These are phyloP conservation scores for Candida mattraensis DNA, from an alignment of 805 yeast species.

Conservation along the genomic window DNA sequence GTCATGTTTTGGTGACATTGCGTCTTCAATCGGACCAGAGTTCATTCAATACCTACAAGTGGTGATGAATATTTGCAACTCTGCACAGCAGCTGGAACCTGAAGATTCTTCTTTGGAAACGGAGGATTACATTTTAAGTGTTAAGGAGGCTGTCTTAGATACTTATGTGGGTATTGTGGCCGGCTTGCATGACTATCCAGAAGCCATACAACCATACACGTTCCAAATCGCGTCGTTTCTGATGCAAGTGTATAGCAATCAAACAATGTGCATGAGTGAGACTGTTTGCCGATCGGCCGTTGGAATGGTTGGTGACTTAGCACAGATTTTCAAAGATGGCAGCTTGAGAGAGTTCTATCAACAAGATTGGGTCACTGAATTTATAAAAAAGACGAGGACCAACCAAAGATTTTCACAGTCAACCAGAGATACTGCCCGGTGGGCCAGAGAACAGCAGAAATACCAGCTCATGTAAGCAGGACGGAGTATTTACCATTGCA, in stretches of 20 bases:
- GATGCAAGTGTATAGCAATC: conserved; percentile 56
- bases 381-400: conserved; percentile 71
- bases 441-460: conserved; percentile 91
- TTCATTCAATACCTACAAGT: conserved; percentile 76
- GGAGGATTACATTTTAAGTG: conserved; percentile 66
- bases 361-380: conserved; percentile 77
- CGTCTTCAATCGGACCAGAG: conserved; percentile 77
- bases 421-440: conserved; percentile 90
- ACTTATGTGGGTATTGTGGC: conserved; percentile 95
- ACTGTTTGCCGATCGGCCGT: conserved; percentile 78
- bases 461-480: conserved; percentile 19
- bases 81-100: conserved; percentile 61
- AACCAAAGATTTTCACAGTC: conserved; percentile 58
- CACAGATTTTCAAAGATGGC: conserved; percentile 80
- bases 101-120: conserved; percentile 73
- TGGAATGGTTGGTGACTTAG: conserved; percentile 91
- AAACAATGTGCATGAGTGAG: conserved; percentile 61
- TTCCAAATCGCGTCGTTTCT: conserved; percentile 72
- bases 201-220: conserved; percentile 61
- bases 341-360: conserved; percentile 63
- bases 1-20: conserved; percentile 95
- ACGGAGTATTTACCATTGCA: too few species aligned
- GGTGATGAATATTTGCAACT: conserved; percentile 75
- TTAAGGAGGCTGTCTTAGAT: conserved; percentile 89
- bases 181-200: conserved; percentile 74